Conservation (phyloP, 2,329 filamentous ascomycete species). For the Curvularia eragrostidis region DNA sequence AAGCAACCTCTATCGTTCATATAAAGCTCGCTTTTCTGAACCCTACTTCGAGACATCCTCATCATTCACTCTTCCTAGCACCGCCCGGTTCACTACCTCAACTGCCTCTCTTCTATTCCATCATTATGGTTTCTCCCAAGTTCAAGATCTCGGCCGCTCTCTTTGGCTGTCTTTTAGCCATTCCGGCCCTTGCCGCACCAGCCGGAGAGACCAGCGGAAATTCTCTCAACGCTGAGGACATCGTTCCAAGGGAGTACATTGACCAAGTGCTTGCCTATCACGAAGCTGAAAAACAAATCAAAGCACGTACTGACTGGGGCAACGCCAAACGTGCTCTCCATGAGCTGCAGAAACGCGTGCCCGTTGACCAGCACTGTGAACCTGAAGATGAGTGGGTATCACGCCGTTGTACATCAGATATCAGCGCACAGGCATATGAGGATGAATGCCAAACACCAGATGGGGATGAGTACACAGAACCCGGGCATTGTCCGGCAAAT, state of each 20-base stretch:
- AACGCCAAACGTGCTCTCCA: not conserved
- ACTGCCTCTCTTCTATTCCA: not conserved
- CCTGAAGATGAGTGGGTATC: not conserved
- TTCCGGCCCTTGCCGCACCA: not conserved
- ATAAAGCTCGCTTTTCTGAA: no score
- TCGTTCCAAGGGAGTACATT: conserved; percentile 1
- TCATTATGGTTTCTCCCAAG: not conserved
- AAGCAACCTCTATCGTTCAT: no score
- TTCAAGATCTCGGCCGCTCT: not conserved
- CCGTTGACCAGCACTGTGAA: not conserved
- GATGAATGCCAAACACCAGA: not conserved
- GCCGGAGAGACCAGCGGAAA: not conserved
- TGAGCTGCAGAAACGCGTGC: not conserved
- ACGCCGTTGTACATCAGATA: not conserved
- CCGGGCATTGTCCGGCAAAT: not conserved
- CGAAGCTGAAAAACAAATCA: not conserved
- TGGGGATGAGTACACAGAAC: not conserved
- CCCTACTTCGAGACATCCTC: no score
- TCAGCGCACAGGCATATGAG: not conserved
- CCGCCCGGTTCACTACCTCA: no score
- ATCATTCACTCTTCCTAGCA: no score
- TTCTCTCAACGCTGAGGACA: not conserved
- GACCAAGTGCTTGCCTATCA: not conserved
- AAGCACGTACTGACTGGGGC: not conserved
- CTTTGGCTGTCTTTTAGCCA: not conserved